These are phyloP conservation scores for Hanseniaspora occidentalis DNA, from an alignment of 805 yeast species.

Conservation along the genomic window DNA sequence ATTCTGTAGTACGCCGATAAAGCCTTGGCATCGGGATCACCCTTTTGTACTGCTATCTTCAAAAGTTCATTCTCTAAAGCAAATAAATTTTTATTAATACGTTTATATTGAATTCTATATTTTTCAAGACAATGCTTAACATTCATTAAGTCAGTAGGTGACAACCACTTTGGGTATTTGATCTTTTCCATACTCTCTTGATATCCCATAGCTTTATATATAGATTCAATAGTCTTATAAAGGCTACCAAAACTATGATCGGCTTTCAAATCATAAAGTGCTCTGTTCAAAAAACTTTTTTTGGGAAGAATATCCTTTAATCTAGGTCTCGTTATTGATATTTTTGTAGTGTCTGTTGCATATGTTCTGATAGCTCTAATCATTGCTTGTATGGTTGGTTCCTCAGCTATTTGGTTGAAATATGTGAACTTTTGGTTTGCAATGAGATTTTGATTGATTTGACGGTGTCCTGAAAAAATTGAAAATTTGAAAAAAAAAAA, in stretches of 20 bases:
- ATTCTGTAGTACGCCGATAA: conserved; percentile 58
- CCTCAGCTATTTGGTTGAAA: neutral
- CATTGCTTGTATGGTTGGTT: neutral
- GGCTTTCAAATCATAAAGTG: conserved; percentile 57
- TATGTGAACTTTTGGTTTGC: neutral
- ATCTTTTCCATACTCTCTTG: conserved; percentile 14
- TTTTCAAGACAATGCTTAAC: conserved; percentile 57
- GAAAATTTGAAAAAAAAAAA: neutral
- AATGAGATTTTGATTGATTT: too few species aligned
- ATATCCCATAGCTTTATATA: conserved; percentile 36
- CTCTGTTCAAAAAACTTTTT: conserved; percentile 40
- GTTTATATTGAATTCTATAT: conserved; percentile 46
- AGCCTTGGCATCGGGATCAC: conserved; percentile 71
- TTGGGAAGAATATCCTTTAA: conserved; percentile 43
- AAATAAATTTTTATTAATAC: conserved; percentile 42
- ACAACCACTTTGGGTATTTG: conserved; percentile 33
- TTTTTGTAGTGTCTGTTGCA: neutral
- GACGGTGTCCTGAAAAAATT: too few species aligned
- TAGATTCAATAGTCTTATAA: conserved; percentile 36
- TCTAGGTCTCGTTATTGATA: conserved; percentile 21
- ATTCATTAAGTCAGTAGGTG: conserved; percentile 48
- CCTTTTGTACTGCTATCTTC: conserved; percentile 76
- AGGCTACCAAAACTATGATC: conserved; percentile 40
- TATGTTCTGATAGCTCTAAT: neutral
- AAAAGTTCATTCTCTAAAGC: conserved; percentile 58